Evolutionary conservation across 2,329 filamentous ascomycete genomes (phyloP), one percentile per base, ranked within the genome.

Genomic region (Zymoseptoria pseudotritici): DNA sequence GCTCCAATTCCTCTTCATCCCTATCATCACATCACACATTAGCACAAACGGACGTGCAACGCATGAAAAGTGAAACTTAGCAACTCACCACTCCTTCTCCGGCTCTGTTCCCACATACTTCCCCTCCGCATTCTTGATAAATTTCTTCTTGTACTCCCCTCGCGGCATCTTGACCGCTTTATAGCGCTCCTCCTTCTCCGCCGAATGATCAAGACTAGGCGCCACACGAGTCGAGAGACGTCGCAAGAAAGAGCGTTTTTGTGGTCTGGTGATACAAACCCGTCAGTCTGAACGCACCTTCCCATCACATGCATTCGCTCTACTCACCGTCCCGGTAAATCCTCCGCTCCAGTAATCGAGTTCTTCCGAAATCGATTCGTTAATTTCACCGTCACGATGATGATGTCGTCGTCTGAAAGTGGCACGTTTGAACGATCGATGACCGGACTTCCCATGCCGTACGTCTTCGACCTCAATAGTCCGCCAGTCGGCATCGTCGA

Each of bases 111-210:
- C 70, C n/a, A 60, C 67, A 63, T 71, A 71, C 20, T 64, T 65
- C 1, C 69, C 65, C 6, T 66, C 50, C 22, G 55, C 50, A 54
- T 71, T 69, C 24, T 63, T 63, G 20, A 58, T 62, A 53, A 70
- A 69, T 21, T 65, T 63, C 10, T 62, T 60, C 50, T 66, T 65
- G 24, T 71, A 71, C 13, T 70, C 70, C 10, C 63, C 55, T 13
- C 70, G 58, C 21, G 70, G 68, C 70, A 72, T 71, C 61, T 70
- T 69, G 56, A 72, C 58, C 2, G 66, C 64, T 54, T 67, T 69
- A 58, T 67, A 70, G 42, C 63, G 54, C 52, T 66, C 57, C n/a
- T 65, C 63, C 53, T 68, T 67, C 19, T 57, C 52, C 0, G 61
- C 60, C 17, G 52, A 58, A 24, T 61, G 59, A 50, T 65, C 61